Base-by-base conservation (phyloP, 164 flowering plant species). In the Berberis vulgaris region DNA sequence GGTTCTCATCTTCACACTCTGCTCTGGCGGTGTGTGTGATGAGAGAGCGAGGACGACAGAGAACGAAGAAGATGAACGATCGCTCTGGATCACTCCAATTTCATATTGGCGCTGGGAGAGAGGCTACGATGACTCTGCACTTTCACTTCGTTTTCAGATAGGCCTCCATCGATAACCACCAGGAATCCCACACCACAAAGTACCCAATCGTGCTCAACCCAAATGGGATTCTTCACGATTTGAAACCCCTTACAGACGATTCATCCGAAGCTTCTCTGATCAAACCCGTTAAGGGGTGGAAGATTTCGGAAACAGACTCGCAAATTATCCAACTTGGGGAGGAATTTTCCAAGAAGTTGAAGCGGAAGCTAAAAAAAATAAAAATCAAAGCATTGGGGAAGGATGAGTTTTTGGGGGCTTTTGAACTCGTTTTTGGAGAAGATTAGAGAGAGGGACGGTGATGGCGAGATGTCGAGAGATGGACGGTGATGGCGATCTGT, bases 221-320 rank as follows among this genome's bases (percentile, higher is more conserved):
- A n/a, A 43, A 61, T 6, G 54, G 7, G 9, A 61, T 61, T 39
- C 67, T 86, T 40, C 61, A 56, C 56, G 72, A 46, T 10, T 64
- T 91, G 65, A 81, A 86, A 64, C 84, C 86, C n/a, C 63, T 76
- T 54, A 26, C 40, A 2, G 79, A 71, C 42, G 79, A 71, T 61
- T 57, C 76, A 1, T 50, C 72, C 61, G 64, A 75, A 2, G n/a
- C 41, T 9, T 71, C 70, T 2, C 69, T 78, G 3, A 62, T 86
- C n/a, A 68, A 62, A 54, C 85, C 80, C 43, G 69, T 83, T 6
- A 49, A 68, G 0, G 96, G 91, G 9, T 94, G 88, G 90, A 57
- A 72, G 67, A 67, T 91, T 55, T 81, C 89, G 0, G 42, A 73
- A 43, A 45, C 41, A 2, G 94, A 95, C 66, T 49, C 77, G 8